These are phyloP conservation scores for Biscogniauxia marginata DNA, from an alignment of 2,329 filamentous ascomycete species.

Conservation along the genomic window DNA sequence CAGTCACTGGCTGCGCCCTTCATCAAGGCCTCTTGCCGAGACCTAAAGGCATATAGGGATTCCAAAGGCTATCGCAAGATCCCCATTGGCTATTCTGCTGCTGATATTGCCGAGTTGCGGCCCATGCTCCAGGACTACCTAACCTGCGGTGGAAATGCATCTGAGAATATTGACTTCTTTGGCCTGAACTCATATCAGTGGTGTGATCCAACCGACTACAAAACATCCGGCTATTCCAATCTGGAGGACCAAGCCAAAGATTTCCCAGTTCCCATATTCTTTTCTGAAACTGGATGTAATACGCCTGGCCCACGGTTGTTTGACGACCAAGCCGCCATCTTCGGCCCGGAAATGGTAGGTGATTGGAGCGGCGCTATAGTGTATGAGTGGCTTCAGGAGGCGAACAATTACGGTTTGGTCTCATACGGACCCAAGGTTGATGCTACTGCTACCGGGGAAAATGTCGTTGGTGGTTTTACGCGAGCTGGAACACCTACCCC, in stretches of 20 bases:
- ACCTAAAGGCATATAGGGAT: constrained; percentile 80
- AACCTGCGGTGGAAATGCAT: constrained; percentile 69
- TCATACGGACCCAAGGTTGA: constrained; percentile 66
- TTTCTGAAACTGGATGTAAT: constrained; percentile 88
- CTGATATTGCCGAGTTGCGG: constrained; percentile 71
- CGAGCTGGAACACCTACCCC: constrained; percentile 73
- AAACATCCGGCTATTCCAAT: constrained; percentile 65
- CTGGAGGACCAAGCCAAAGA: constrained; percentile 65
- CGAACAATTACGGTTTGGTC: constrained; percentile 79
- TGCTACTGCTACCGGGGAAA: constrained; percentile 50
- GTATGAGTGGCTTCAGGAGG: constrained; percentile 88
- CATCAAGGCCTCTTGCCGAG: constrained; percentile 76
- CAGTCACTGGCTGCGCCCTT: constrained; percentile 70
- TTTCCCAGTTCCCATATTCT: constrained; percentile 84
- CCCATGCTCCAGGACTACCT: constrained; percentile 69
- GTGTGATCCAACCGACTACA: constrained; percentile 62
- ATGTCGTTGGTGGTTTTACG: constrained; percentile 63
- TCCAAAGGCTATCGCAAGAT: constrained; percentile 75
- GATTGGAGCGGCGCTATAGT: constrained; percentile 76
- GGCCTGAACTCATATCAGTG: constrained; percentile 83
- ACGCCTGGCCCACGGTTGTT: constrained; percentile 60
- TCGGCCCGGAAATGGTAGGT: constrained; percentile 69
- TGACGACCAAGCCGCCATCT: constrained; percentile 73
- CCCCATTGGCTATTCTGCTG: constrained; percentile 83
- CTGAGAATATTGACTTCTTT: constrained; percentile 79